Evolutionary conservation across 73 alveolate species (phyloP), one percentile per base, ranked within the genome.

Genomic region (Paramecium primaurelia): DNA sequence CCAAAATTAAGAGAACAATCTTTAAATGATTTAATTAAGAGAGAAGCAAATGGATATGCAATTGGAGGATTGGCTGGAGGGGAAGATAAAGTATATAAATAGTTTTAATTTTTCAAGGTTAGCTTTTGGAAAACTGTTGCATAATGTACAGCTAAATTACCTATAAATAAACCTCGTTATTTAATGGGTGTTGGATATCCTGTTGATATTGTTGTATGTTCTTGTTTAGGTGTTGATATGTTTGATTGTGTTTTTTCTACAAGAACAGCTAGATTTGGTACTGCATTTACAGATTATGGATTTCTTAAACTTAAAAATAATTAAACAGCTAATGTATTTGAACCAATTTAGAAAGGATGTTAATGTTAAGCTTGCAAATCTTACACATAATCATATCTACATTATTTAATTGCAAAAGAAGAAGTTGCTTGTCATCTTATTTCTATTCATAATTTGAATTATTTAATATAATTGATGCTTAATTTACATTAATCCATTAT

Each of bases 151-250:
- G 98, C 96, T 68, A 86, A 94, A 34, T 97, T 99, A 86, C 99
- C 99, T 20, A 94, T 83, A 59, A 96, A 97, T 89, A 98, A 98
- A 92, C 99, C 99, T 6, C 93, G 99, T 92, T 99, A 99, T 95
- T 98, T 99, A 77, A 99, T 99, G 99, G 99, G 99, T 1, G 98
- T 99, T 11, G 99, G 99, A 42, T 98, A 99, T 94, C 99, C 99
- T 2, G 98, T 96, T 68, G 99, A 99, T 95, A 92, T 98, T 28
- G 98, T 98, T 44, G 97, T 98, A 1, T 98, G 99, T 69, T 97
- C 99, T 34, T 94, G 99, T 60, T 96, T 99, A 30, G 99, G 99
- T 8, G 99, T 98, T 2, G 99, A 99, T 92, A 98, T 98, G 99
- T 98, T 95, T 90, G 99, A 98, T 94, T 98, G 99, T 94, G 99